Evolutionary conservation across 2,329 filamentous ascomycete species (phyloP).

Genomic region (Penicillium occitanis): DNA sequence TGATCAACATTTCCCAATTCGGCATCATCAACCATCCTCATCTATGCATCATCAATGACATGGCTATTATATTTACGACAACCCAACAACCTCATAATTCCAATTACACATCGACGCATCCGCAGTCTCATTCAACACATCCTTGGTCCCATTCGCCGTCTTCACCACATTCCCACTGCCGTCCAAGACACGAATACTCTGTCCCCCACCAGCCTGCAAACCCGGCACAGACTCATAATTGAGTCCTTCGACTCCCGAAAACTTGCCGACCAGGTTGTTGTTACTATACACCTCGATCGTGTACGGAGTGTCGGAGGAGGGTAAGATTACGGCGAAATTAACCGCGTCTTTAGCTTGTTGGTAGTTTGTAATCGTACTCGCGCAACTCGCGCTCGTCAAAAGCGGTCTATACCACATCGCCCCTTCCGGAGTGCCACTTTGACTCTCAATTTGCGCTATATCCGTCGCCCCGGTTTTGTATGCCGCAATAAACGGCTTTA

Average conservation of each 20-base stretch:
- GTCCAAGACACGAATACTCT: slow-evolving; percentile 7
- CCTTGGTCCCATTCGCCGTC: slow-evolving; percentile 14
- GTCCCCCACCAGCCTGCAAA: slow-evolving; percentile 12
- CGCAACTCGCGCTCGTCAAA: slow-evolving; percentile 12
- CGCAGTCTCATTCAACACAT: slow-evolving; percentile 3
- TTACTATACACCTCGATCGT: slow-evolving; percentile 19
- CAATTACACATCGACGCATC: slow-evolving; percentile 17
- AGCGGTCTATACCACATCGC: slow-evolving; percentile 16
- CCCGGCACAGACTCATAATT: slow-evolving; percentile 19
- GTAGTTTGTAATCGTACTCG: slow-evolving; percentile 17
- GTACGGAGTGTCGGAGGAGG: not conserved
- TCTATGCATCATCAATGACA: too few species aligned
- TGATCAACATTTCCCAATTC: too few species aligned
- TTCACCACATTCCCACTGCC: slow-evolving; percentile 4
- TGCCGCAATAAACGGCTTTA: slow-evolving; percentile 14
- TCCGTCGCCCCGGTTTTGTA: slow-evolving; percentile 8
- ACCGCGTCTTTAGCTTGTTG: slow-evolving; percentile 8
- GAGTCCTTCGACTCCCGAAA: not conserved
- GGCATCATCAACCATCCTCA: too few species aligned
- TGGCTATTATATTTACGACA: not conserved
- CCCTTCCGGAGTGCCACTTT: not conserved
- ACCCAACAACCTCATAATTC: slow-evolving; percentile 21
- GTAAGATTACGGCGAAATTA: slow-evolving; percentile 16
- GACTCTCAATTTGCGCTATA: not conserved
- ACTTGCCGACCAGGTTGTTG: not conserved